Conservation (phyloP, 208 protist genomes). For the Naegleria fowleri region DNA sequence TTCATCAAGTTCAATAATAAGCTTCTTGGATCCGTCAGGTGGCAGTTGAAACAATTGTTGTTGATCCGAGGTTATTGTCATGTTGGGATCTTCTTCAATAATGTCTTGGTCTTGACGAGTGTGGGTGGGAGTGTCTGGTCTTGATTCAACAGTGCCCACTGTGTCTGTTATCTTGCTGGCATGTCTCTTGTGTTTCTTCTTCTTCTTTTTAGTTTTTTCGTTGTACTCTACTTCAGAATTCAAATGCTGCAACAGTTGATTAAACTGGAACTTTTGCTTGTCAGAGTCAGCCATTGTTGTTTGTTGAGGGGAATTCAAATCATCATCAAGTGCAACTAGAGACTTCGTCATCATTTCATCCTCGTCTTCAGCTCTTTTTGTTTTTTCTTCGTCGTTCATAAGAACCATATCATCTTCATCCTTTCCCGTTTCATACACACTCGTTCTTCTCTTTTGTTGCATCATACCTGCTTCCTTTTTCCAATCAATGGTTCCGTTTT, state of each 20-base stretch:
- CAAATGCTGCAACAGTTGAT: neutral
- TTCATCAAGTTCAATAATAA: slow-evolving; percentile 8
- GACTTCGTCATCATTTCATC: neutral
- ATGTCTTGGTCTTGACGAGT: neutral
- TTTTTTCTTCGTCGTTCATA: neutral
- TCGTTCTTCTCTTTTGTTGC: neutral
- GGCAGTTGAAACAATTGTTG: neutral
- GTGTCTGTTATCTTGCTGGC: neutral
- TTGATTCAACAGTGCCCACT: neutral
- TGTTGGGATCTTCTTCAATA: neutral
- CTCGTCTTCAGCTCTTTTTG: neutral
- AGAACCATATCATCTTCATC: neutral
- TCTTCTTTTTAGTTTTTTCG: slow-evolving; percentile 1
- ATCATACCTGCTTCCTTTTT: neutral
- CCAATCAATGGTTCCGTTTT: neutral
- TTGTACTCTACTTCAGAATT: neutral
- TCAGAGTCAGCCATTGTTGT: neutral
- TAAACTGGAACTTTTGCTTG: neutral
- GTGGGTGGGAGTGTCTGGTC: neutral
- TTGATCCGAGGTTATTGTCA: neutral
- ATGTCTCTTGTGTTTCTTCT: neutral
- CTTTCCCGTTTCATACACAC: neutral
- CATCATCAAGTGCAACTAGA: neutral
- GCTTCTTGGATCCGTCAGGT: neutral
- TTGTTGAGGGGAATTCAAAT: neutral